phyloP scores from a whole-genome alignment of 2,329 filamentous ascomycete species.

The Hypomyces rosellus region DNA sequence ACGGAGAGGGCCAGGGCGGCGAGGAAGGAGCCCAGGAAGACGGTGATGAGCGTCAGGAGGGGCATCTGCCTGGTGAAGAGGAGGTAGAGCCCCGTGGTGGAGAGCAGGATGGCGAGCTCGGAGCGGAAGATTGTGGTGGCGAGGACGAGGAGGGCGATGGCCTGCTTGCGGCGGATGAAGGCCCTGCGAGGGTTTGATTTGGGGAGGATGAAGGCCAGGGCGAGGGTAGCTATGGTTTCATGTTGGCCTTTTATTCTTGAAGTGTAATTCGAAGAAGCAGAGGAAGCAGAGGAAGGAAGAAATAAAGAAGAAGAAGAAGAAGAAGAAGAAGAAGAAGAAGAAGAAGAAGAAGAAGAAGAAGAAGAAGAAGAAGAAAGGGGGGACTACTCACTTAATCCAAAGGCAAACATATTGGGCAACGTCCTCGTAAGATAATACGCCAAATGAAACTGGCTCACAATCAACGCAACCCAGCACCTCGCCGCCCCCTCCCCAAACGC shows the following conservation, averaged over 20 bases:
- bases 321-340: background rate
- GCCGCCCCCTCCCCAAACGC: conserved; percentile 64
- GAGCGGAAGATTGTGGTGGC: conserved; percentile 82
- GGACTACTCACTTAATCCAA: conserved; percentile 63
- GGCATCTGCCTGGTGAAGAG: conserved; percentile 50
- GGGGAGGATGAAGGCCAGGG: conserved; percentile 44
- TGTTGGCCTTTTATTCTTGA: background rate
- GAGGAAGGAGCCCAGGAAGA: conserved; percentile 59
- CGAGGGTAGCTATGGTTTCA: conserved; percentile 53
- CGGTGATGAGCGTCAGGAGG: conserved; percentile 53
- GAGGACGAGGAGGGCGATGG: conserved; percentile 69
- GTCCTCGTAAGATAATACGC: conserved; percentile 89
- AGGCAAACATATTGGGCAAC: conserved; percentile 94
- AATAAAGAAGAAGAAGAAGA: background rate
- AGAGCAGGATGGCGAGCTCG: conserved; percentile 77
- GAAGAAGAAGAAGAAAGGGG: background rate
- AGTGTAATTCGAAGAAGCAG: background rate
- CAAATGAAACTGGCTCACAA: conserved; percentile 83
- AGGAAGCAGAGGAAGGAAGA: background rate
- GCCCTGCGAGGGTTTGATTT: conserved; percentile 22
- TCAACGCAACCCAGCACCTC: conserved; percentile 74
- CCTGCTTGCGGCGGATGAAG: conserved; percentile 49
- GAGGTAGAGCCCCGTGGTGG: conserved; percentile 58
- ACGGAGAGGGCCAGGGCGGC: conserved; percentile 65
- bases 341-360: background rate